Evolutionary conservation across 129 eudicot genomes (phyloP).

Genomic region (Tagetes patula): DNA sequence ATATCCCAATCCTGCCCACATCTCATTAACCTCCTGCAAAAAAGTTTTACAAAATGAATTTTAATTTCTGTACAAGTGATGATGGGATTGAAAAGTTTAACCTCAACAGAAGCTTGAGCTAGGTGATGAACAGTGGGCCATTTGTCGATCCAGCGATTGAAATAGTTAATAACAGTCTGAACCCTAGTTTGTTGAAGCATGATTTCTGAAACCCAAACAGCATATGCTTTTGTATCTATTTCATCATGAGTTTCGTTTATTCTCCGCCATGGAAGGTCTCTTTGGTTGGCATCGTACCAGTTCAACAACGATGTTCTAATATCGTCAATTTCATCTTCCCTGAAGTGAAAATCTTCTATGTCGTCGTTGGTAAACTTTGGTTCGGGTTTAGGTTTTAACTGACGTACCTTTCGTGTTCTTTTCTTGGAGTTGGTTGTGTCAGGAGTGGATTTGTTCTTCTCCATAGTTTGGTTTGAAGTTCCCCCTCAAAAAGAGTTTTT

Average conservation of each 20-base stretch:
- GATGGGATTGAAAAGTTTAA: neutral
- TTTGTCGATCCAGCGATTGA: constrained; percentile 78
- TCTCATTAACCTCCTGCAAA: constrained; percentile 88
- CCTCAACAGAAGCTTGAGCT: constrained; percentile 84
- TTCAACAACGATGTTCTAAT: constrained; percentile 70
- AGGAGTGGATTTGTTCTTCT: constrained; percentile 25
- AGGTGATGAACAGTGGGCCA: constrained; percentile 90
- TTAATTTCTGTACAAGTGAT: neutral
- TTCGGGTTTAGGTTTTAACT: constrained; percentile 25
- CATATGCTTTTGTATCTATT: constrained; percentile 69
- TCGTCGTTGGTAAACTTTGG: constrained; percentile 30
- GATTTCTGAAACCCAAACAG: constrained; percentile 96
- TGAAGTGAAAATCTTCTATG: constrained; percentile 70
- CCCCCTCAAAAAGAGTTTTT: too few relatives aligned
- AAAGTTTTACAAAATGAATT: neutral
- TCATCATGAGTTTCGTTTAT: constrained; percentile 34
- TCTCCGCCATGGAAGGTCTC: constrained; percentile 98
- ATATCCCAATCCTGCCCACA: constrained; percentile 99
- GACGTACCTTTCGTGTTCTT: constrained; percentile 44
- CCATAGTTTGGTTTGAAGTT: constrained; percentile 28
- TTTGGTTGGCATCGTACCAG: constrained; percentile 74
- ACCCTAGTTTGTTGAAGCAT: constrained; percentile 99
- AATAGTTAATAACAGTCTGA: constrained; percentile 73
- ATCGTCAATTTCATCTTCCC: constrained; percentile 37
- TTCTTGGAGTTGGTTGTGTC: constrained; percentile 30